Conservation (phyloP, 1,139 yeast species). For the Suhomyces bribrorum region DNA sequence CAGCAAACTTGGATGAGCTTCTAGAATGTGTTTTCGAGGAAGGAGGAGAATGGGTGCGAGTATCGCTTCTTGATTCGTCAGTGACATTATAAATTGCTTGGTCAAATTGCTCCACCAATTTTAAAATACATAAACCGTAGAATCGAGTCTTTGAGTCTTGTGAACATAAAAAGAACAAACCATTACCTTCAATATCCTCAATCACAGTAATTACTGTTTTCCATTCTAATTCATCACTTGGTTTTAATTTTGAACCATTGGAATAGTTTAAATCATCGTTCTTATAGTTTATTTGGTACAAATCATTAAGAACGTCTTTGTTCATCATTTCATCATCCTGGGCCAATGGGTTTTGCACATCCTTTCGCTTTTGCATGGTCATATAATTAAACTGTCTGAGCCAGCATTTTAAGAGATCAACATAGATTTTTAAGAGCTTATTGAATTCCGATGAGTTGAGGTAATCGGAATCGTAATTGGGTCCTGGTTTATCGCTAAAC, state of each 20-base stretch:
- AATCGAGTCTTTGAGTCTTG: constrained; percentile 78
- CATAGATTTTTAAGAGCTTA: constrained; percentile 64
- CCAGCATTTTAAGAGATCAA: constrained; percentile 82
- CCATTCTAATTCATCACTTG: constrained; percentile 72
- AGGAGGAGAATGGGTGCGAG: constrained; percentile 7
- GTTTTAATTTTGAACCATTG: constrained; percentile 28
- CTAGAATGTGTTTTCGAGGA: constrained; percentile 47
- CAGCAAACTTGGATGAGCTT: constrained; percentile 70
- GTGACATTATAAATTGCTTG: constrained; percentile 65
- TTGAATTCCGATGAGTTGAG: constrained; percentile 61
- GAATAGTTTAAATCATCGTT: constrained; percentile 34
- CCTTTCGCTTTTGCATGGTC: constrained; percentile 18
- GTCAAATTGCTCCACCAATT: constrained; percentile 82
- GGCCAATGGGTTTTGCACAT: constrained; percentile 25
- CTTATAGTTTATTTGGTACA: constrained; percentile 46
- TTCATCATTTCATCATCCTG: constrained; percentile 44
- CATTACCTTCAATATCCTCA: constrained; percentile 96
- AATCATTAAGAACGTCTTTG: constrained; percentile 44
- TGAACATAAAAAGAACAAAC: constrained; percentile 85
- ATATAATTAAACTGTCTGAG: constrained; percentile 53
- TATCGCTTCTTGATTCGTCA: constrained; percentile 17
- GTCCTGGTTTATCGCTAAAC: constrained; percentile 64
- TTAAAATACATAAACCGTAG: constrained; percentile 71
- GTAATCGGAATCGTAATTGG: constrained; percentile 52
- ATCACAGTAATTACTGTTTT: constrained; percentile 78